A percentile compares a stretch with the other conserved stretches of the same genome.
These are phyloP conservation scores for Emergomyces orientalis DNA, from an alignment of 2,329 filamentous ascomycete genomes.

Conservation along the genomic window DNA sequence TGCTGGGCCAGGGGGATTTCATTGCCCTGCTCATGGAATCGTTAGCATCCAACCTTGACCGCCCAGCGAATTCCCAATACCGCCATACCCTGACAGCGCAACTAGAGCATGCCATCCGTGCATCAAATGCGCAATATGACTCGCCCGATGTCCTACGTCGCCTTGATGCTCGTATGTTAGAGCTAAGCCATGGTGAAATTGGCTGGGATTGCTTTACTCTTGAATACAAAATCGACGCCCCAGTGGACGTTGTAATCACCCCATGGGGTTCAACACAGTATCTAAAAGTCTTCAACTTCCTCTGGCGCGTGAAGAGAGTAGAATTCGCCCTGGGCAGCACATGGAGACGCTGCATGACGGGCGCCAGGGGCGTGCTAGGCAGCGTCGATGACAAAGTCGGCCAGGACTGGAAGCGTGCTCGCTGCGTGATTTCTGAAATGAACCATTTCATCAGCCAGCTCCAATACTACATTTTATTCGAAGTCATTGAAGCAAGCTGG, in stretches of 20 bases:
- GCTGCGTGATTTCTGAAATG: constrained; percentile 91
- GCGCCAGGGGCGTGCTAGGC: constrained; percentile 79
- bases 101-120: constrained; percentile 90
- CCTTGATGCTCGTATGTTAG: constrained; percentile 95
- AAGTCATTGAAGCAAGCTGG: constrained; percentile 97
- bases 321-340: constrained; percentile 86
- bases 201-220: constrained; percentile 99
- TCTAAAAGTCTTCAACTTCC: constrained; percentile 97
- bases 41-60: constrained; percentile 80
- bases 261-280: constrained; percentile 94
- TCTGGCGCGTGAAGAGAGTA: constrained; percentile 96
- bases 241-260: constrained; percentile 93
- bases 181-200: constrained; percentile 91
- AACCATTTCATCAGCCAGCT: constrained; percentile 95
- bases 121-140: constrained; percentile 95
- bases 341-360: constrained; percentile 94
- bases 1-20: constrained; percentile 93
- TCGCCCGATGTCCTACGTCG: constrained; percentile 81
- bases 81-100: constrained; percentile 96
- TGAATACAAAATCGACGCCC: constrained; percentile 95
- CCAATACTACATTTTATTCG: constrained; percentile 97
- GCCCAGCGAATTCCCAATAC: constrained; percentile 93
- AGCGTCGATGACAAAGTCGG: constrained; percentile 63
- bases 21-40: constrained; percentile 97
- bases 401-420: constrained; percentile 79